Evolutionary conservation across 805 yeast species (phyloP).

Genomic region (Myxozyma vanderwaltii): DNA sequence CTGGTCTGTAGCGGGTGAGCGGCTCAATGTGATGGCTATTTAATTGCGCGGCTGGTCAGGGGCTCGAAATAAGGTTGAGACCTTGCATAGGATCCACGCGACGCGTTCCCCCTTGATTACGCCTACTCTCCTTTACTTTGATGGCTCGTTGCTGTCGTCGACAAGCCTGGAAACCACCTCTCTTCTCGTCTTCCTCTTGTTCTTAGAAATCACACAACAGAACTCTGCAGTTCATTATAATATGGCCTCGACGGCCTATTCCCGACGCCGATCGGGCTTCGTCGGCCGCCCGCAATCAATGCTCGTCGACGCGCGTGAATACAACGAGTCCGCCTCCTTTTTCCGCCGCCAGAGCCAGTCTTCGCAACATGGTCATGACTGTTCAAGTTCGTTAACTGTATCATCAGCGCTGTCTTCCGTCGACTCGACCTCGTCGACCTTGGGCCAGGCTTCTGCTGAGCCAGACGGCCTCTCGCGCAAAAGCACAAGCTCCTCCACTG

Average conservation of each 20-base stretch:
- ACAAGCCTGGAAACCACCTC: not conserved
- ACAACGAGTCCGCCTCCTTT: constrained; percentile 2
- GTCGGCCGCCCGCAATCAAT: constrained; percentile 26
- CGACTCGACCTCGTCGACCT: constrained; percentile 3
- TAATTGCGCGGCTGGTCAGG: not conserved
- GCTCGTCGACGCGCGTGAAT: constrained; percentile 13
- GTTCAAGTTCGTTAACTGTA: not conserved
- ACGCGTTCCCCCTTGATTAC: constrained; percentile 7
- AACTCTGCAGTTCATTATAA: no score
- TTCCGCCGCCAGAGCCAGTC: constrained; percentile 7
- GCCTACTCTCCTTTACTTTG: not conserved
- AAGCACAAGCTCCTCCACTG: not conserved
- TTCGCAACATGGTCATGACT: no score
- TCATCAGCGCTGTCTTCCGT: constrained; percentile 6
- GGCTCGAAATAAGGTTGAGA: not conserved
- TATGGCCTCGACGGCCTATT: constrained; percentile 4
- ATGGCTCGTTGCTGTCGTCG: no score
- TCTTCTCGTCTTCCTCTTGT: not conserved
- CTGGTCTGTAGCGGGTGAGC: not conserved
- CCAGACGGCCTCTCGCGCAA: not conserved
- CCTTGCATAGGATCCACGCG: constrained; percentile 4
- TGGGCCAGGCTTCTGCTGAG: not conserved
- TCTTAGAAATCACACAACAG: no score
- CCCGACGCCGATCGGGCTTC: constrained; percentile 20
- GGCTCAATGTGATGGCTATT: not conserved